Conservation (phyloP, 2,329 filamentous ascomycete genomes). For the Incumbomyces lentus region DNA sequence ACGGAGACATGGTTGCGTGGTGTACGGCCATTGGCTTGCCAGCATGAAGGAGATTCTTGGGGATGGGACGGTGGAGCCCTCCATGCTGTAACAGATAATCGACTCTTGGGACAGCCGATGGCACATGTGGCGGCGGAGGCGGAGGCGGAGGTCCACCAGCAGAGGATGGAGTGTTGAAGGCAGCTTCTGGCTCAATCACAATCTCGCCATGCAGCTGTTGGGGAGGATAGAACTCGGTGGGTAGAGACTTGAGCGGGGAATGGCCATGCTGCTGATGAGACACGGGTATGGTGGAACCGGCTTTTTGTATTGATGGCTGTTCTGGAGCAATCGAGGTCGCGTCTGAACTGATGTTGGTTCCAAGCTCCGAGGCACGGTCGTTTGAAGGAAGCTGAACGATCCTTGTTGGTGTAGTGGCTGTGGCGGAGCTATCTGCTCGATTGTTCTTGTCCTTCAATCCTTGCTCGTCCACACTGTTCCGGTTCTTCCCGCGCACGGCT, state of each 20-base stretch:
- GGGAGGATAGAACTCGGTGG: neutral
- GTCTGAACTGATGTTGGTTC: constrained; percentile 27
- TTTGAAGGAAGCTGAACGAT: constrained; percentile 26
- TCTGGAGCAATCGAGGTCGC: constrained; percentile 37
- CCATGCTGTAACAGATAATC: constrained; percentile 89
- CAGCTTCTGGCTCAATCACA: constrained; percentile 2
- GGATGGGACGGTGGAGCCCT: constrained; percentile 60
- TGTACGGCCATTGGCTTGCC: constrained; percentile 31
- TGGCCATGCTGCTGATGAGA: constrained; percentile 1
- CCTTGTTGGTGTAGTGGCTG: constrained; percentile 26
- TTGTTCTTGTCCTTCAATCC: constrained; percentile 26
- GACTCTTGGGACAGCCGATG: constrained; percentile 65
- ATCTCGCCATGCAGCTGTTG: constrained; percentile 19
- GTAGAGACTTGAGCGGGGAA: neutral
- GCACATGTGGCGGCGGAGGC: constrained; percentile 58
- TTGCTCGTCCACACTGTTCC: constrained; percentile 29
- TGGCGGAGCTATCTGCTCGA: constrained; percentile 21
- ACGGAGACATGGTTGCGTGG: constrained; percentile 45
- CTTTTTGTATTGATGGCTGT: constrained; percentile 26
- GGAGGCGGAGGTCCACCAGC: constrained; percentile 49
- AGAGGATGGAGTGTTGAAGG: constrained; percentile 20
- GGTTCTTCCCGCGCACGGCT: constrained; percentile 9
- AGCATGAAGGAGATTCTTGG: constrained; percentile 56
- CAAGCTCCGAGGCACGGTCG: constrained; percentile 8
- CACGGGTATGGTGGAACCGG: constrained; percentile 15